Conservation (phyloP, 2,329 filamentous ascomycete species). For the Lachnellula cervina region DNA sequence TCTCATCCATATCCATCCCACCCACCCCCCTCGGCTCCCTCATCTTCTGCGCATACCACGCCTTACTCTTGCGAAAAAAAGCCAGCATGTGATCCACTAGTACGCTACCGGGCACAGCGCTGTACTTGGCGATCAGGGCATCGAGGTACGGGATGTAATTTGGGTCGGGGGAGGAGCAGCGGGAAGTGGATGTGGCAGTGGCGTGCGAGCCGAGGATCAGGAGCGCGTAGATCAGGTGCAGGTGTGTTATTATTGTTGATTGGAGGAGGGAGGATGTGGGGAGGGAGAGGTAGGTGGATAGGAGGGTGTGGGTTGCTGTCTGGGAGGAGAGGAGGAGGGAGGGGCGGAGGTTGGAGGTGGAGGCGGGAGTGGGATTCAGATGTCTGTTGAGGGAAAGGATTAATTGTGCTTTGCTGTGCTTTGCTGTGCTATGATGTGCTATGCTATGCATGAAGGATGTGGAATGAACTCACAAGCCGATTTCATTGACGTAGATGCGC, state of each 20-base stretch:
- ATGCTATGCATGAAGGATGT: too few species aligned
- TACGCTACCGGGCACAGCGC: neutral
- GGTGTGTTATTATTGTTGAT: too few species aligned
- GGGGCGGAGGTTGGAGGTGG: neutral
- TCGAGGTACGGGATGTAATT: conserved; percentile 14
- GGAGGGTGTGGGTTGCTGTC: conserved; percentile 1
- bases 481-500: conserved; percentile 22
- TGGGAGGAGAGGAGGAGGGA: conserved; percentile 9
- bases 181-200: conserved; percentile 6
- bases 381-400: conserved; percentile 6
- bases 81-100: conserved; percentile 3
- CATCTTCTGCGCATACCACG: conserved; percentile 9
- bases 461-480: conserved; percentile 14
- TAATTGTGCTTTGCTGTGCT: too few species aligned
- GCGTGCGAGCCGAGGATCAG: conserved; percentile 18
- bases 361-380: conserved; percentile 3
- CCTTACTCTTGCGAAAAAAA: conserved; percentile 10
- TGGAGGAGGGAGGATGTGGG: too few species aligned
- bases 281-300: conserved; percentile 11
- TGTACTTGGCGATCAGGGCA: conserved; percentile 9
- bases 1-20: conserved; percentile 51
- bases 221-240: conserved; percentile 15
- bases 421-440: too few species aligned
- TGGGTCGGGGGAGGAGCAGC: neutral
- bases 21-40: conserved; percentile 29